Evolutionary conservation across 345 rosid genomes (phyloP).

Genomic region (Citrus australasica): DNA sequence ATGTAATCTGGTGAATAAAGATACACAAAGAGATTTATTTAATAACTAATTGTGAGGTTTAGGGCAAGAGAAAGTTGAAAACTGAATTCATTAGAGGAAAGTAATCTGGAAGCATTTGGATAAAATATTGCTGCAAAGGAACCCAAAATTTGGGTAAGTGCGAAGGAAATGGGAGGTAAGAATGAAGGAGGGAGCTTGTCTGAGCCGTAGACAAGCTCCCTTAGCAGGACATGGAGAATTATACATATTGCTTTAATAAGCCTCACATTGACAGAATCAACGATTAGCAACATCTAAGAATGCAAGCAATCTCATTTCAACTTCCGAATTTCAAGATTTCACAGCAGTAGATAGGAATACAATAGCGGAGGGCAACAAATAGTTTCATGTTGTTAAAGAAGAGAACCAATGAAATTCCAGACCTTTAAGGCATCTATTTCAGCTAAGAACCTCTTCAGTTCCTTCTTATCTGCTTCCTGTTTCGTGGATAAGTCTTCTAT

Average conservation of each 20-base stretch:
- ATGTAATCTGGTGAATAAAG: neutral
- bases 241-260: neutral
- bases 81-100: neutral
- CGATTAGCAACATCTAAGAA: neutral
- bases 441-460: conserved; percentile 45
- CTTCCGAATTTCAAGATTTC: neutral
- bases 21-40: neutral
- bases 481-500: conserved; percentile 45
- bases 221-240: neutral
- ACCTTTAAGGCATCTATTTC: conserved; percentile 77
- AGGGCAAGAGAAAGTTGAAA: neutral
- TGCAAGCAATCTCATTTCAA: neutral
- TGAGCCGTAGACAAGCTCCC: neutral
- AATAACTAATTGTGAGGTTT: neutral
- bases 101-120: neutral
- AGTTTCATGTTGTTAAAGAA: neutral
- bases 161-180: no score
- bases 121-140: neutral
- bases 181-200: neutral
- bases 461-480: conserved; percentile 64
- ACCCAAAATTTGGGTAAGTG: neutral
- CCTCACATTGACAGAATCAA: neutral
- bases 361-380: neutral
- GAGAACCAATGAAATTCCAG: conserved; percentile 11
- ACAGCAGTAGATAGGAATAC: neutral